These are phyloP conservation scores for Pseudogymnoascus destructans DNA, from an alignment of 2,329 filamentous ascomycete species.

Conservation along the genomic window DNA sequence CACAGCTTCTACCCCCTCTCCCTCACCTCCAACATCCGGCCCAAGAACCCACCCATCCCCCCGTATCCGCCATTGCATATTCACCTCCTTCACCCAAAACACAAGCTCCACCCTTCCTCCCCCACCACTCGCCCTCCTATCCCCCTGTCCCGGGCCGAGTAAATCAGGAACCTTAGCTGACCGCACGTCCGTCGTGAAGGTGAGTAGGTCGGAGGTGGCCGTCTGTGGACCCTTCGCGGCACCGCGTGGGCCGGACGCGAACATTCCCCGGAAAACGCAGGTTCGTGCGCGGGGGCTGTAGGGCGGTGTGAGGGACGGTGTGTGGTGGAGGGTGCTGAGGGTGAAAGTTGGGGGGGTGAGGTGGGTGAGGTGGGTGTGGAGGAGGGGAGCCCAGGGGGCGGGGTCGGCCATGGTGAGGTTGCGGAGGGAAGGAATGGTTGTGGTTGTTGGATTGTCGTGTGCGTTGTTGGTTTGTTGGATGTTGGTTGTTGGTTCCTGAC, in stretches of 20 bases:
- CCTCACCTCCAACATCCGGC: constrained; percentile 45
- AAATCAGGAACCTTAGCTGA: constrained; percentile 76
- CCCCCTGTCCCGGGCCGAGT: constrained; percentile 36
- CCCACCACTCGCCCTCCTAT: constrained; percentile 43
- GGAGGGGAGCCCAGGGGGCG: constrained; percentile 26
- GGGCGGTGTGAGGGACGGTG: constrained; percentile 26
- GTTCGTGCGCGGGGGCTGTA: constrained; percentile 50
- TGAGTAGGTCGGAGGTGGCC: constrained; percentile 65
- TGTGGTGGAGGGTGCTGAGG: constrained; percentile 33
- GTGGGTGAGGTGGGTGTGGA: constrained; percentile 25
- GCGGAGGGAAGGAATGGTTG: background rate
- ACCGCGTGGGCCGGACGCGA: constrained; percentile 54
- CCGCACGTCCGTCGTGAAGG: constrained; percentile 76
- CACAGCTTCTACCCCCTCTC: constrained; percentile 41
- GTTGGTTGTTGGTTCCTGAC: background rate
- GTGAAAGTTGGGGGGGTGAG: constrained; percentile 29
- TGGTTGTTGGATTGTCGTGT: background rate
- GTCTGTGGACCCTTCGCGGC: constrained; percentile 37
- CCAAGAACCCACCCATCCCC: constrained; percentile 66
- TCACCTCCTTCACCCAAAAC: constrained; percentile 54
- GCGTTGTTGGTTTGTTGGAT: background rate
- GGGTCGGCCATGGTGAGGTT: constrained; percentile 3
- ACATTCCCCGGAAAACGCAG: constrained; percentile 79
- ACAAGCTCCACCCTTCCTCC: constrained; percentile 68
- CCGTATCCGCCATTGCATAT: constrained; percentile 74